Evolutionary conservation across 331 rosid species (phyloP).

Genomic region (Arachis monticola): DNA sequence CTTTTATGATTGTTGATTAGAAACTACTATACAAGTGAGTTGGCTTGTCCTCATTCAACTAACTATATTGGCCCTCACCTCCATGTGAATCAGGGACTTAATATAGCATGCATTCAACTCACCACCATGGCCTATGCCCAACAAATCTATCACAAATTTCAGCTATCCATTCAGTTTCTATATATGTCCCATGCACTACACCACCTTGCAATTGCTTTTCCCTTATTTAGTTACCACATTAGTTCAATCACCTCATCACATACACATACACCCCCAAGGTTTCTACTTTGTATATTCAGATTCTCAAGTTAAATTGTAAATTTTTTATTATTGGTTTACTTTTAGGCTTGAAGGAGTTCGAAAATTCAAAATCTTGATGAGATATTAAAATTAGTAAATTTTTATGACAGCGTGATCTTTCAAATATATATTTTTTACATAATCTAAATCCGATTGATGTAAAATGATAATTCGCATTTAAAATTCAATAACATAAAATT

Average conservation of each 20-base stretch:
- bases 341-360: too few species aligned
- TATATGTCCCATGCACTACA: neutral
- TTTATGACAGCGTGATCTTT: too few species aligned
- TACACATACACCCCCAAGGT: too few species aligned
- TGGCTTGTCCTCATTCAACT: conserved; percentile 43
- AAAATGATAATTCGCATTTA: too few species aligned
- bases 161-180: neutral
- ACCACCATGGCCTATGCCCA: conserved; percentile 1
- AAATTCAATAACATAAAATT: too few species aligned
- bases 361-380: too few species aligned
- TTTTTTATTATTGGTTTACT: too few species aligned
- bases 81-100: conserved; percentile 39
- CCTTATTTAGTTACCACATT: conserved; percentile 27
- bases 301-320: too few species aligned
- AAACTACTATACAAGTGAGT: conserved; percentile 24
- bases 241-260: neutral
- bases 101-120: conserved; percentile 38
- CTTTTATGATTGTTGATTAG: conserved; percentile 43
- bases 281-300: too few species aligned
- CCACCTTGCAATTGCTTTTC: conserved; percentile 28
- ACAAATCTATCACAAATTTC: conserved; percentile 12
- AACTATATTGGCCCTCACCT: conserved; percentile 49
- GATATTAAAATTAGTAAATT: too few species aligned
- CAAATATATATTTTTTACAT: too few species aligned
- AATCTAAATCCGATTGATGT: too few species aligned